Base-by-base conservation (phyloP, 768 basidiomycete species). In the Amanita phalloides region DNA sequence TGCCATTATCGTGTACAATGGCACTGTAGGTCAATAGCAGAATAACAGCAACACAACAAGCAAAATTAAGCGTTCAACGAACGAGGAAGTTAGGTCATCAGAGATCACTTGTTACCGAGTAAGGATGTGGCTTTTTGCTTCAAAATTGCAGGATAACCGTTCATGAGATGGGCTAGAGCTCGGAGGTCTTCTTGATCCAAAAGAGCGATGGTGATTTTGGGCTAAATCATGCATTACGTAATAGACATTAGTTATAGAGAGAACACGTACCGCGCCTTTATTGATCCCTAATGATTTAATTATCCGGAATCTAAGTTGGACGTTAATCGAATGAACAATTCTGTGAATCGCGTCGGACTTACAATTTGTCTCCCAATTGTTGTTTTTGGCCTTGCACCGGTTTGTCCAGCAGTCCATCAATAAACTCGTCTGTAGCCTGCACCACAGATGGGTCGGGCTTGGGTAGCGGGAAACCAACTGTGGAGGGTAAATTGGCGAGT, bases 131-230 rank as follows among this genome's bases (percentile, higher is more conserved):
- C 81, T 68, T 91, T 92, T 64, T 90, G 87, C 68, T 86, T 91
- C 54, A 93, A 72, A 2, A 91, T 76, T 6, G 78, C 68, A 9
- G 88, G 86, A 64, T 89, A 92, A 62, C 87, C 87, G 64, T 90
- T 87, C 82, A 90, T 83, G 39, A 94, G 75, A 63, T 90, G 88
- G 5, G 88, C 85, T 44, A 94, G 75, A 4, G 89, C 73, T 39
- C 85, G 79, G 21, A 94, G 75, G 60, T 95, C 91, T 54, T 93
- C 92, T 58, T 84, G 75, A 60, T 94, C 90, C 54, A 95, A 69
- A 7, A 93, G 75, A 4, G 77, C 70, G 58, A 96, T 89, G 1
- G 91, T 93, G 55, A 90, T 69, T 63, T 92, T 92, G 46, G 90
- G 87, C 81, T 88, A 58, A 13, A 53, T 35, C 39, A 41, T 37